Evolutionary conservation across 2,329 filamentous ascomycete genomes (phyloP), one percentile per base, ranked within the genome.

Genomic region (Sclerotiophoma versabilis): DNA sequence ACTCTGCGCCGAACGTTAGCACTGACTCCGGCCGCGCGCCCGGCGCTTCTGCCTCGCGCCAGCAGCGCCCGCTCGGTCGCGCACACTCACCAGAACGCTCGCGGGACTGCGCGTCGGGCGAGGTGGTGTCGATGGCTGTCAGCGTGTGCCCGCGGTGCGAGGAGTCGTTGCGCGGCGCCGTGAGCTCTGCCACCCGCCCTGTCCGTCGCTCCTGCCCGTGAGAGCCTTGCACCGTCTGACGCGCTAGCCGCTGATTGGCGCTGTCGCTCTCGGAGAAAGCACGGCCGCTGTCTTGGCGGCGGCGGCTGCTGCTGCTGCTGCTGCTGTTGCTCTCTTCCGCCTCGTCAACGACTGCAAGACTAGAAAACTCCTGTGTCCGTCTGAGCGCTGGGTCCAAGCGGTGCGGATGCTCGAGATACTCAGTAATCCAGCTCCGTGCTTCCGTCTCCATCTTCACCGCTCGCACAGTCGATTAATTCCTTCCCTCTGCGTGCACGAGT

Each of bases 201-300:
- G 23, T 30, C 22, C 30, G 47, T 39, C 44, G 46, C 37, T 22
- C 48, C 49, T 53, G 41, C 41, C 33, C 42, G 49, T 45, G 39
- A 64, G 60, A 62, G 53, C 46, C 58, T 62, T 54, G 58, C 39
- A 45, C 48, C 19, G 22, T 30, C 7, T 32, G 45, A 52, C 29
- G 48, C 60, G 53, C 53, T 57, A 57, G 46, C 34, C 41, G 45
- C 38, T 54, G 51, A 54, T 54, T 54, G 51, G 51, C 39, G 20
- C 43, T 25, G 19, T 10, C 44, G 14, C 19, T 11, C n/a, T n/a
- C n/a, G 33, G 29, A 7, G 11, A 38, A 44, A 25, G 29, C 44
- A 44, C 41, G 48, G 30, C 19, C 29, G 34, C 15, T 25, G n/a
- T n/a, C n/a, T n/a, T n/a, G n/a, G n/a, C n/a, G n/a, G n/a, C n/a